Evolutionary conservation across 2,329 filamentous ascomycete genomes (phyloP).

Genomic region (Cladorrhinum sp.): DNA sequence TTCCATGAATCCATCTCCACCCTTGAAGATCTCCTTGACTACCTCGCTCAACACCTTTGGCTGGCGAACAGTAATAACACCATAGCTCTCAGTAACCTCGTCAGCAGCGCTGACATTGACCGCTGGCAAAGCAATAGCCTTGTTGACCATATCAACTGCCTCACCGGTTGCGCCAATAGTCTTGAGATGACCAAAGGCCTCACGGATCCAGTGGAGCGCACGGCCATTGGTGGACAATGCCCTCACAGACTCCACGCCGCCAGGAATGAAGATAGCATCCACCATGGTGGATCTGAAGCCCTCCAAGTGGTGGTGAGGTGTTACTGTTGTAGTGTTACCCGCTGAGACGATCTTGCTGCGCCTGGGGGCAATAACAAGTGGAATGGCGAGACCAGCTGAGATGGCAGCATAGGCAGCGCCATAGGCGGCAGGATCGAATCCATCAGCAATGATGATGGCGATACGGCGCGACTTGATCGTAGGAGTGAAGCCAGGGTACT

Average conservation of each 20-base stretch:
- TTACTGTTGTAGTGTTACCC: slow-evolving; percentile 43
- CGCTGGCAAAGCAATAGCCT: slow-evolving; percentile 43
- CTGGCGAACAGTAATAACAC: slow-evolving; percentile 66
- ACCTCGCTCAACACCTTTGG: slow-evolving; percentile 57
- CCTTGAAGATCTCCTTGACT: slow-evolving; percentile 59
- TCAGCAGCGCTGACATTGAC: slow-evolving; percentile 43
- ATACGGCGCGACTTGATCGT: slow-evolving; percentile 70
- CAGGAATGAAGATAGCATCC: slow-evolving; percentile 74
- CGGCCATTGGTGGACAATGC: slow-evolving; percentile 68
- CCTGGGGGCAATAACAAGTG: slow-evolving; percentile 69
- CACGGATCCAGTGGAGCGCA: slow-evolving; percentile 72
- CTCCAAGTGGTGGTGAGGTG: slow-evolving; percentile 75
- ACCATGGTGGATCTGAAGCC: slow-evolving; percentile 79
- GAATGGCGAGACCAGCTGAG: slow-evolving; percentile 59
- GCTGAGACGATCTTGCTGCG: slow-evolving; percentile 64
- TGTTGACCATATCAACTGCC: slow-evolving; percentile 60
- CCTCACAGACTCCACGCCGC: slow-evolving; percentile 61
- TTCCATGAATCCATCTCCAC: slow-evolving; percentile 65
- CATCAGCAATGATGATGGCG: slow-evolving; percentile 74
- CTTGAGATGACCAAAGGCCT: slow-evolving; percentile 81
- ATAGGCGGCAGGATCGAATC: slow-evolving; percentile 67
- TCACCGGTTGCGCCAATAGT: slow-evolving; percentile 74
- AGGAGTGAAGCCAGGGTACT: slow-evolving; percentile 60
- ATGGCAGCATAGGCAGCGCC: slow-evolving; percentile 63
- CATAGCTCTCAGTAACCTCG: slow-evolving; percentile 65